Conservation (phyloP, 2,329 filamentous ascomycete genomes). For the Cytospora leucostoma region DNA sequence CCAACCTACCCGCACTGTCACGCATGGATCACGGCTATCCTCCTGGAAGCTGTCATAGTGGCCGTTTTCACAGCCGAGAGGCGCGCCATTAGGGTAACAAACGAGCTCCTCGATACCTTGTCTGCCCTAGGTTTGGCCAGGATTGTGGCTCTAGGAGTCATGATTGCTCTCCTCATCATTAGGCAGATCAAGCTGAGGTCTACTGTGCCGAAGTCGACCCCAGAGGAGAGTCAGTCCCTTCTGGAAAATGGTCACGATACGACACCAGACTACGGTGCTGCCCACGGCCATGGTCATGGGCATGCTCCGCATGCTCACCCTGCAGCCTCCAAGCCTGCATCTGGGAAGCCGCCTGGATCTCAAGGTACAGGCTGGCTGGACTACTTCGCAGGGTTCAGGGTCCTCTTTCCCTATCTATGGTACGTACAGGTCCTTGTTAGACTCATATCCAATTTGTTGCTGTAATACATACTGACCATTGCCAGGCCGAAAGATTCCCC, state of each 20-base stretch:
- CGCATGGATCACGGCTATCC: conserved; percentile 41
- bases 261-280: conserved; percentile 25
- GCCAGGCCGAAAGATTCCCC: conserved; percentile 44
- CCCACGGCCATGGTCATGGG: background rate
- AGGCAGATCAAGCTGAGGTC: conserved; percentile 38
- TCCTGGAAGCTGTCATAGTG: conserved; percentile 41
- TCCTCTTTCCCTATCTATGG: conserved; percentile 51
- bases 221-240: conserved; percentile 42
- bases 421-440: background rate
- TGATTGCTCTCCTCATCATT: conserved; percentile 37
- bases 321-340: conserved; percentile 31
- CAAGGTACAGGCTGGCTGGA: conserved; percentile 46
- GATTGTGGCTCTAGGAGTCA: conserved; percentile 38
- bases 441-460: conserved; percentile 20
- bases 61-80: conserved; percentile 38
- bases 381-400: conserved; percentile 47
- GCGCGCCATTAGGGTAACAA: conserved; percentile 35
- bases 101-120: conserved; percentile 36
- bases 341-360: conserved; percentile 31
- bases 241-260: conserved; percentile 42
- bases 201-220: conserved; percentile 33
- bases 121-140: conserved; percentile 38
- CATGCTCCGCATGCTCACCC: conserved; percentile 30
- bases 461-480: conserved; percentile 23
- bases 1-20: conserved; percentile 40